Percentiles rank a stretch among this genome's conserved stretches.
Evolutionary conservation across 2,329 filamentous ascomycete species (phyloP).

Genomic region (Albophoma yamanashiensis): DNA sequence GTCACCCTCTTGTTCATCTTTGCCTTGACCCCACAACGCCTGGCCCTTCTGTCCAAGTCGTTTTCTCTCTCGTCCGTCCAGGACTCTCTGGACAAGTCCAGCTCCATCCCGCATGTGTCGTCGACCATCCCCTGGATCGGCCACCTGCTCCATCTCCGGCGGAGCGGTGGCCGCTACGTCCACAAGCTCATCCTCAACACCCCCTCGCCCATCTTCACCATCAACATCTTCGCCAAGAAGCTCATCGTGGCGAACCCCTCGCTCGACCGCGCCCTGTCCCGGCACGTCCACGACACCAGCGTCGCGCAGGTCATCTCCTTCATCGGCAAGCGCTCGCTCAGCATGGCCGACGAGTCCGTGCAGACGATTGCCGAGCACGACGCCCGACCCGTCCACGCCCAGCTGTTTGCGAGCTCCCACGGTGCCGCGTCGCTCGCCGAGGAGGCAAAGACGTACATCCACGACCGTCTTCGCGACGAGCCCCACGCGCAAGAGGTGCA

Average conservation of each 20-base stretch:
- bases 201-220: slow-evolving; percentile 12
- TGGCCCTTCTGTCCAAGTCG: not conserved
- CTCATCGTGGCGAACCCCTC: slow-evolving; percentile 16
- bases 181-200: slow-evolving; percentile 13
- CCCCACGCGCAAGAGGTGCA: slow-evolving; percentile 8
- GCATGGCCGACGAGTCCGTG: slow-evolving; percentile 11
- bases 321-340: slow-evolving; percentile 16
- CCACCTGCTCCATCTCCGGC: slow-evolving; percentile 13
- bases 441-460: slow-evolving; percentile 10
- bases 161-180: slow-evolving; percentile 14
- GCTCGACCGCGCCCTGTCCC: slow-evolving; percentile 15
- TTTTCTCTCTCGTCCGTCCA: not conserved
- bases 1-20: not conserved
- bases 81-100: not conserved
- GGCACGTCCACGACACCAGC: slow-evolving; percentile 17
- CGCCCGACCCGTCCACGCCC: slow-evolving; percentile 15
- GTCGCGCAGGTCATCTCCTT: slow-evolving; percentile 18
- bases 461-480: slow-evolving; percentile 10
- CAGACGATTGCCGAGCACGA: slow-evolving; percentile 13
- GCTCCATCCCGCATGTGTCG: slow-evolving; percentile 8
- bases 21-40: not conserved
- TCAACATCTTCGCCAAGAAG: slow-evolving; percentile 16
- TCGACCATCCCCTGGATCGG: slow-evolving; percentile 13
- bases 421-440: slow-evolving; percentile 13
- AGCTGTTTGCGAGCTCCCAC: slow-evolving; percentile 13